Percentiles rank a stretch among this genome's conserved stretches.
phyloP scores from a whole-genome alignment of 306 rosid species.

The Hylodesmum podocarpum region DNA sequence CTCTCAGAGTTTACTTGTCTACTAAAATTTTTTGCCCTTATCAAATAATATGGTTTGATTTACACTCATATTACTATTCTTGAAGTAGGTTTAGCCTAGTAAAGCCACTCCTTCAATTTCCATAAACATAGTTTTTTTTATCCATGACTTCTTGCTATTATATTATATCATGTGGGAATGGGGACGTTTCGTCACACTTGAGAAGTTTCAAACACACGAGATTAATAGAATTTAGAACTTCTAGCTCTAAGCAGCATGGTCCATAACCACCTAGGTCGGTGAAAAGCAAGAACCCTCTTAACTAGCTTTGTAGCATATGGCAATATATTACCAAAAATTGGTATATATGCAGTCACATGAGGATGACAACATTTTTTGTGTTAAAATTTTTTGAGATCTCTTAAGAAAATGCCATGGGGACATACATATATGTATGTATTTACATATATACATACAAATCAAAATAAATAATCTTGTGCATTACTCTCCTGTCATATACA shows the following conservation, averaged over 20 bases:
- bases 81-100: slow-evolving; percentile 27
- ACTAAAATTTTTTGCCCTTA: slow-evolving; percentile 36
- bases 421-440: neutral
- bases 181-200: slow-evolving; percentile 33
- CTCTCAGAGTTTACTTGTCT: slow-evolving; percentile 39
- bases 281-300: slow-evolving; percentile 26
- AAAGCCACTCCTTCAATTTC: slow-evolving; percentile 41
- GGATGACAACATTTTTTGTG: neutral
- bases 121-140: slow-evolving; percentile 23
- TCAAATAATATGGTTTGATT: slow-evolving; percentile 41
- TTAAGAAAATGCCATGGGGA: neutral
- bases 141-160: neutral
- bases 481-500: slow-evolving; percentile 9
- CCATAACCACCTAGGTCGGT: slow-evolving; percentile 32
- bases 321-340: neutral
- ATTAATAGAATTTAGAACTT: slow-evolving; percentile 6
- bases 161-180: slow-evolving; percentile 20
- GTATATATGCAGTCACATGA: neutral
- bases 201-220: slow-evolving; percentile 28
- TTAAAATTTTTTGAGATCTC: neutral
- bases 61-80: slow-evolving; percentile 25
- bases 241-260: slow-evolving; percentile 35
- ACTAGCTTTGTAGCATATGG: slow-evolving; percentile 19
- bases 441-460: slow-evolving; percentile 21
- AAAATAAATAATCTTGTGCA: neutral